Conservation (phyloP, 2,329 filamentous ascomycete species). For the Cryphonectria carpinicola region DNA sequence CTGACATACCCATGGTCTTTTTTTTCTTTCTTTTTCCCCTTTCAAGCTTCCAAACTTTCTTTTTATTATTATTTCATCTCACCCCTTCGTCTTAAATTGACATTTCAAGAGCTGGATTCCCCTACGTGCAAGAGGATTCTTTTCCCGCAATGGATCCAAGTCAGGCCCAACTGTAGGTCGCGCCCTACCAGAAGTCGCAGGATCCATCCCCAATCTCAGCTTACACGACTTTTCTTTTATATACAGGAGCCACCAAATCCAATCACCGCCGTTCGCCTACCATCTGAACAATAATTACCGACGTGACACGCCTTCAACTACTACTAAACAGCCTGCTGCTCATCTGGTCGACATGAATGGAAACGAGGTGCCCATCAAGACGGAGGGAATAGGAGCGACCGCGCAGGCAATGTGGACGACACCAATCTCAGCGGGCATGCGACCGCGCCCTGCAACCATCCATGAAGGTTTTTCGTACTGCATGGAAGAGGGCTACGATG, state of each 20-base stretch:
- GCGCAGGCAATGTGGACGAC: conserved; percentile 59
- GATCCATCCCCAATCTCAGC: conserved; percentile 33
- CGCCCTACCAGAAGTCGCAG: conserved; percentile 43
- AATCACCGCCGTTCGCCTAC: conserved; percentile 54
- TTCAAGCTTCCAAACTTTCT: conserved; percentile 42
- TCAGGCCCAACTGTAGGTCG: conserved; percentile 57
- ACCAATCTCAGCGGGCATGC: conserved; percentile 53
- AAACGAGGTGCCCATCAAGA: conserved; percentile 52
- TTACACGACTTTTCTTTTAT: conserved; percentile 39
- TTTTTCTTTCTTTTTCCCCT: conserved; percentile 18
- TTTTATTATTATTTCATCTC: conserved; percentile 27
- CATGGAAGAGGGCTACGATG: conserved; percentile 56
- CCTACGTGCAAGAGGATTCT: conserved; percentile 36
- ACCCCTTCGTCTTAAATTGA: conserved; percentile 33
- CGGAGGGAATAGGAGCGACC: conserved; percentile 49
- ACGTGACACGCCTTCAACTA: conserved; percentile 46
- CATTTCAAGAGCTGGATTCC: conserved; percentile 37
- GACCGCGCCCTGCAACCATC: conserved; percentile 61
- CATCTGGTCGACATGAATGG: conserved; percentile 55
- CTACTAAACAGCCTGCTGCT: conserved; percentile 43
- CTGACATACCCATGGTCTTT: conserved; percentile 42
- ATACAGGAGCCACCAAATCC: conserved; percentile 51
- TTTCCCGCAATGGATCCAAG: conserved; percentile 53
- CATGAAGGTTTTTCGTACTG: conserved; percentile 66
- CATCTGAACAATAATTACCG: conserved; percentile 51